These are phyloP conservation scores for Amylocarpus encephaloides DNA, from an alignment of 2,329 filamentous ascomycete species.

Conservation along the genomic window DNA sequence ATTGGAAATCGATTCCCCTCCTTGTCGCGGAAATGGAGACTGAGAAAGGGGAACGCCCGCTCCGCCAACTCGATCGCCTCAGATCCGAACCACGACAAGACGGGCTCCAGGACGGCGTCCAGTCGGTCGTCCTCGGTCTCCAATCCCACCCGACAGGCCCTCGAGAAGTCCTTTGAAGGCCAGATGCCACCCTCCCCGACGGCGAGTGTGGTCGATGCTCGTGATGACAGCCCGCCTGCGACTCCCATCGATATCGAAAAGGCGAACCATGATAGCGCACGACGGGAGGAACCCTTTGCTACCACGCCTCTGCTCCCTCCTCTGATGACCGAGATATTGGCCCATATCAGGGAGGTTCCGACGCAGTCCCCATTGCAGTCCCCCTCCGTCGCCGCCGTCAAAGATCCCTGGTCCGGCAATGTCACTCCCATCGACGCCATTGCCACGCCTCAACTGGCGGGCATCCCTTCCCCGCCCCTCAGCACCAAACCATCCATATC, in stretches of 20 bases:
- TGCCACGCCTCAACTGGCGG: slow-evolving; percentile 38
- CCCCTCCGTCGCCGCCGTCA: slow-evolving; percentile 62
- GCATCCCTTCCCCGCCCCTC: slow-evolving; percentile 62
- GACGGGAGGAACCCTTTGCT: slow-evolving; percentile 57
- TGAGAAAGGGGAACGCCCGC: slow-evolving; percentile 38
- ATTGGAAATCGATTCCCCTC: slow-evolving; percentile 54
- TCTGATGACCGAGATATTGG: slow-evolving; percentile 53
- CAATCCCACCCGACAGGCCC: slow-evolving; percentile 44
- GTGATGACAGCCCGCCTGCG: slow-evolving; percentile 41
- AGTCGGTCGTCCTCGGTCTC: slow-evolving; percentile 76
- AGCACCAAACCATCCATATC: slow-evolving; percentile 71
- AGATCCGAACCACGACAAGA: slow-evolving; percentile 22
- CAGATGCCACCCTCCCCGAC: slow-evolving; percentile 55
- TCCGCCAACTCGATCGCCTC: slow-evolving; percentile 17
- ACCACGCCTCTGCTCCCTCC: slow-evolving; percentile 83
- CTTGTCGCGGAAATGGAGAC: slow-evolving; percentile 47
- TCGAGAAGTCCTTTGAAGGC: slow-evolving; percentile 42
- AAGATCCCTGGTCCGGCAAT: slow-evolving; percentile 33
- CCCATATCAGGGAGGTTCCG: slow-evolving; percentile 43
- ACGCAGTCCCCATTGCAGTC: slow-evolving; percentile 81
- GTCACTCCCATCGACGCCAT: slow-evolving; percentile 39
- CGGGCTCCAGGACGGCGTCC: slow-evolving; percentile 55
- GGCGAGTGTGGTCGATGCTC: slow-evolving; percentile 54
- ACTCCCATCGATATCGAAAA: slow-evolving; percentile 47
- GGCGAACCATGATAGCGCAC: slow-evolving; percentile 41